Base-by-base conservation (phyloP, 305 asterid genomes). In the Fraxinus albicans region DNA sequence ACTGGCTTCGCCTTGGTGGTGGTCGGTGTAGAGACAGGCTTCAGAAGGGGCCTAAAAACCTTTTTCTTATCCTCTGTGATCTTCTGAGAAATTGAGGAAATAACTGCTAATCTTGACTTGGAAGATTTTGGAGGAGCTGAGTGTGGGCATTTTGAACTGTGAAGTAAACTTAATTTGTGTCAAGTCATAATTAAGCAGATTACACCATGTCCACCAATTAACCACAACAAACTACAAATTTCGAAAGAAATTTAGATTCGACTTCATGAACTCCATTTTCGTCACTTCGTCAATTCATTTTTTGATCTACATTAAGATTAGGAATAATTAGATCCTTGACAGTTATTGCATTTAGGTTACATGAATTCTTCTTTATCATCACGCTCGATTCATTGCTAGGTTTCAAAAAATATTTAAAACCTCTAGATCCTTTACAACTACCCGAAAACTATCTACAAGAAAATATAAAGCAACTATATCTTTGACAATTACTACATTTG, bases 101-200 rank as follows among this genome's bases (percentile, higher is more conserved):
- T 84, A 13, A 88, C 76, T 60, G 96, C 81, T 31, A 93, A 31
- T 86, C 94, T 91, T 78, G 95, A 89, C 89, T 84, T 95, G 31
- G 94, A 86, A 50, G 94, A 84, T 82, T 93, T 96, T 0, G 97
- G 94, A 38, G 99, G 98, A 72, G 96, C 99, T 70, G 98, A 91
- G 69, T 82, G 89, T 25, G 98, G 98, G 81, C 96, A 96, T 89
- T 93, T 93, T 81, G 81, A 33, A 21, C 97, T 93, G 94, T 7
- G 87, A 85, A 44, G 76, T 9, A 47, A 77, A 36, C 29, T 77
- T 42, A 77, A 84, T 38, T 29, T 42, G 12, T 12, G 36, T 69
- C 38, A 69, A 1, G 35, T 86, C 85, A 80, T 53, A n/a, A n/a
- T n/a, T n/a, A 21, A 72, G 8, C 29, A 63, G 42, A 25, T 75